These are phyloP conservation scores for Trichophyton rubrum DNA, from an alignment of 2,329 filamentous ascomycete species.

Conservation along the genomic window DNA sequence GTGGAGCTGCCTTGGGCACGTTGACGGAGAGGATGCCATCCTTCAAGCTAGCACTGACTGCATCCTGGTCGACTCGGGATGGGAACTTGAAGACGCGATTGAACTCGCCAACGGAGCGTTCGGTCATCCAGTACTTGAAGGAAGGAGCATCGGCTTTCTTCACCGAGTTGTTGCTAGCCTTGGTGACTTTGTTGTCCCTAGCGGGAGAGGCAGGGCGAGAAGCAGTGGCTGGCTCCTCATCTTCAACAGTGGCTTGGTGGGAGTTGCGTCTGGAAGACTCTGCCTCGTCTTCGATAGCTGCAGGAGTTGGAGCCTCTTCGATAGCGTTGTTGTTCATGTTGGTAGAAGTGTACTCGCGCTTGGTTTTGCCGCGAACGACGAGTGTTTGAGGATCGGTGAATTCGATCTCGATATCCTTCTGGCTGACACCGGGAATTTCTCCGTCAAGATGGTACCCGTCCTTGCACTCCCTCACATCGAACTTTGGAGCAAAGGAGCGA, in stretches of 20 bases:
- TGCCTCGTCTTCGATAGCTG: constrained; percentile 11
- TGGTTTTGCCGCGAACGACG: constrained; percentile 30
- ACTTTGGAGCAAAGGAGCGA: constrained; percentile 28
- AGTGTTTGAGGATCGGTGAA: constrained; percentile 36
- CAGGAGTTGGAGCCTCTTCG: constrained; percentile 11
- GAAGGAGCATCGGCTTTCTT: constrained; percentile 16
- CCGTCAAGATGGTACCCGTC: constrained; percentile 34
- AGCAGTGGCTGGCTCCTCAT: constrained; percentile 26
- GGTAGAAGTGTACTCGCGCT: constrained; percentile 22
- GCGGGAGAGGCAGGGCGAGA: constrained; percentile 11
- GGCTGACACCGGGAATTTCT: constrained; percentile 33
- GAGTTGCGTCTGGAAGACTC: constrained; percentile 17
- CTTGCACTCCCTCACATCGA: constrained; percentile 34
- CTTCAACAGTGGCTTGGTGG: constrained; percentile 42
- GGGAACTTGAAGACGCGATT: constrained; percentile 46
- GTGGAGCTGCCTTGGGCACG: constrained; percentile 43
- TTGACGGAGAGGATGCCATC: constrained; percentile 45
- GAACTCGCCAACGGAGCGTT: constrained; percentile 47
- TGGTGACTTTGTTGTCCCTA: constrained; percentile 17
- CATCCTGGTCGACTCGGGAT: constrained; percentile 44
- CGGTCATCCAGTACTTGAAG: constrained; percentile 43
- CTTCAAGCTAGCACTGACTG: constrained; percentile 46
- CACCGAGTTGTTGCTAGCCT: constrained; percentile 13
- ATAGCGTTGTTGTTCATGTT: constrained; percentile 12
- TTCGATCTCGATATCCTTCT: constrained; percentile 35